Evolutionary conservation across 2,329 filamentous ascomycete genomes (phyloP).

Genomic region (Colletotrichum noveboracense): DNA sequence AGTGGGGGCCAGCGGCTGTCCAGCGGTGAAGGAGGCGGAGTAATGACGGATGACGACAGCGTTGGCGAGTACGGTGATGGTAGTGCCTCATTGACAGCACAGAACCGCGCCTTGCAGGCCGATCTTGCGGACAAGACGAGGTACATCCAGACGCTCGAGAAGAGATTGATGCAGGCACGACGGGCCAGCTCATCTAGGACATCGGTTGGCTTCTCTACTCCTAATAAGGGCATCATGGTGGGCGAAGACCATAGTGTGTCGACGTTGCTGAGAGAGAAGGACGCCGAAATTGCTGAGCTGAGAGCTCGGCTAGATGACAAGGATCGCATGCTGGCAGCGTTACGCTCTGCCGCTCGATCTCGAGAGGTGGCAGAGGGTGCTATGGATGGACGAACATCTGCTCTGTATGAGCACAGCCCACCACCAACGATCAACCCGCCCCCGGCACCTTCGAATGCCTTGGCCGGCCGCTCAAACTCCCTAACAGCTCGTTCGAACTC

Average conservation of each 20-base stretch:
- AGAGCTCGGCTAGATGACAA: slow-evolving; percentile 90
- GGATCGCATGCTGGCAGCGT: slow-evolving; percentile 87
- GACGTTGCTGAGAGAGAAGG: slow-evolving; percentile 81
- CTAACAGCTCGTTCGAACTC: neutral
- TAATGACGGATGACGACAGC: slow-evolving; percentile 70
- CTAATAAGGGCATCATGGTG: slow-evolving; percentile 69
- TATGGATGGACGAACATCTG: slow-evolving; percentile 29
- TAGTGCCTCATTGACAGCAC: slow-evolving; percentile 79
- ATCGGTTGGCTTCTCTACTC: slow-evolving; percentile 72
- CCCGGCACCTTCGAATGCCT: slow-evolving; percentile 2
- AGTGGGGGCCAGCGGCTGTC: slow-evolving; percentile 49
- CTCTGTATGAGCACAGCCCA: slow-evolving; percentile 24
- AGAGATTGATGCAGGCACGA: slow-evolving; percentile 87
- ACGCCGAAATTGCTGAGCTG: slow-evolving; percentile 91
- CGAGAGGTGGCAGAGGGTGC: slow-evolving; percentile 76
- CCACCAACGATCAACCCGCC: slow-evolving; percentile 20
- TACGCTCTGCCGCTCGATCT: slow-evolving; percentile 84
- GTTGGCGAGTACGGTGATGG: slow-evolving; percentile 87
- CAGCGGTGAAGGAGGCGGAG: slow-evolving; percentile 40
- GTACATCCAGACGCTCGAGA: slow-evolving; percentile 93
- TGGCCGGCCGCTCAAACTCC: neutral
- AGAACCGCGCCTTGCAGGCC: slow-evolving; percentile 90
- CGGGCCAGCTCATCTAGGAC: slow-evolving; percentile 88
- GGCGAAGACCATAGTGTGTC: slow-evolving; percentile 80
- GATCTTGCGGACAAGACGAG: slow-evolving; percentile 96